These are phyloP conservation scores for Ceratopteris richardii DNA, from an alignment of 75 land plant species.

Conservation along the genomic window DNA sequence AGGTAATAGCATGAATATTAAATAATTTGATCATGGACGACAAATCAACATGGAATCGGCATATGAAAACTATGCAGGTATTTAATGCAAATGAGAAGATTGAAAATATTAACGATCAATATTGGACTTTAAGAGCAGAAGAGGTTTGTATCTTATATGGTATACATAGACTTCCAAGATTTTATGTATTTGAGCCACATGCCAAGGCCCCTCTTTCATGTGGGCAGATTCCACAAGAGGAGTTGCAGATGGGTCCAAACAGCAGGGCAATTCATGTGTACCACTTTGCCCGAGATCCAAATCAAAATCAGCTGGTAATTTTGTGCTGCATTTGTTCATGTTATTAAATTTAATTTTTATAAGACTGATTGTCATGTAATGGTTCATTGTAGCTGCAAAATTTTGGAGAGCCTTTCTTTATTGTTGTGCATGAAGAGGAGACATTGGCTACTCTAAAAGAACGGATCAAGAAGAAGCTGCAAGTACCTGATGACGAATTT, in stretches of 20 bases:
- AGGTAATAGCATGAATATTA: constrained; percentile 8
- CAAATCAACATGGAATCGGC: too few relatives aligned
- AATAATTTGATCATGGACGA: too few relatives aligned
- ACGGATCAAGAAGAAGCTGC: constrained; percentile 19
- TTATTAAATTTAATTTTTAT: too few relatives aligned
- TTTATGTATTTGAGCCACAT: too few relatives aligned
- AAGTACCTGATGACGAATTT: constrained; percentile 30
- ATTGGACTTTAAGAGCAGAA: constrained; percentile 32
- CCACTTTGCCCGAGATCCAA: constrained; percentile 24
- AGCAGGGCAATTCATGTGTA: constrained; percentile 28
- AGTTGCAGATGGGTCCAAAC: constrained; percentile 12
- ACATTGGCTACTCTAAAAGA: constrained; percentile 20
- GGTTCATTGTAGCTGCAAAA: constrained; percentile 19
- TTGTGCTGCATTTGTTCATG: not conserved
- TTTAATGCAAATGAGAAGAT: constrained; percentile 29
- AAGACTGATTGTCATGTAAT: not conserved
- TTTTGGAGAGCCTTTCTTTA: constrained; percentile 31
- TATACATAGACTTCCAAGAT: too few relatives aligned
- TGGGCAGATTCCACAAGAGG: constrained; percentile 27
- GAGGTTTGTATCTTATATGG: constrained; percentile 10
- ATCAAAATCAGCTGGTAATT: constrained; percentile 23
- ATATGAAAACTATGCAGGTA: constrained; percentile 26
- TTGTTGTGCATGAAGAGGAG: constrained; percentile 23
- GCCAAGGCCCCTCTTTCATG: not conserved
- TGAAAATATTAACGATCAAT: constrained; percentile 32